Conservation (phyloP, 345 rosid species). For the Combretum micranthum region DNA sequence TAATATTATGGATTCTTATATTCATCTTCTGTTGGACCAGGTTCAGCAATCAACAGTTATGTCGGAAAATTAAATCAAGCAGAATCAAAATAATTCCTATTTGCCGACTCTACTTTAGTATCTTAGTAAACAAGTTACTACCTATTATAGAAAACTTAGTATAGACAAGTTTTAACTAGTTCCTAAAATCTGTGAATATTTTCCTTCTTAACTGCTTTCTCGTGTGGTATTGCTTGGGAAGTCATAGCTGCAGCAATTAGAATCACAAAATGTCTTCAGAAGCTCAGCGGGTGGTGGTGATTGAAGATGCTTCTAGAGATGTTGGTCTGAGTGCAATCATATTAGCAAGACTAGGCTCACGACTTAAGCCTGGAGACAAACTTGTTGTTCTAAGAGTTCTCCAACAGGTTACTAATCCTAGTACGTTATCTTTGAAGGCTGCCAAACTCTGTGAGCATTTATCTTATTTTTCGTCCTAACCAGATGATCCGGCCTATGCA, state of each 20-base stretch:
- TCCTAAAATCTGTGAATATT: background rate
- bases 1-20: too few species aligned
- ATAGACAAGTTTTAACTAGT: too few species aligned
- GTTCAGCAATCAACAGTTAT: conserved; percentile 1
- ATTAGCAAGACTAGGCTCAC: conserved; percentile 21
- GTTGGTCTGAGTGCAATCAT: conserved; percentile 22
- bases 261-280: conserved; percentile 22
- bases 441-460: conserved; percentile 26
- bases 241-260: background rate
- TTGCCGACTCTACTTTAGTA: background rate
- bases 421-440: conserved; percentile 43
- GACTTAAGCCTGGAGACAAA: conserved; percentile 40
- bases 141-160: too few species aligned
- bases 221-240: too few species aligned
- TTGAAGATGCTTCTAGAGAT: conserved; percentile 38
- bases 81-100: background rate
- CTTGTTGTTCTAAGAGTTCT: conserved; percentile 36
- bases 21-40: background rate
- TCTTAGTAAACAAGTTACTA: too few species aligned
- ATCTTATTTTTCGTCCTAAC: conserved; percentile 4
- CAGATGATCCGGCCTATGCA: background rate
- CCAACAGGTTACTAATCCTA: conserved; percentile 62
- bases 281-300: conserved; percentile 37
- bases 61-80: background rate
- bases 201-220: background rate